phyloP scores from a whole-genome alignment of 345 rosid species.

The Abelmoschus esculentus region DNA sequence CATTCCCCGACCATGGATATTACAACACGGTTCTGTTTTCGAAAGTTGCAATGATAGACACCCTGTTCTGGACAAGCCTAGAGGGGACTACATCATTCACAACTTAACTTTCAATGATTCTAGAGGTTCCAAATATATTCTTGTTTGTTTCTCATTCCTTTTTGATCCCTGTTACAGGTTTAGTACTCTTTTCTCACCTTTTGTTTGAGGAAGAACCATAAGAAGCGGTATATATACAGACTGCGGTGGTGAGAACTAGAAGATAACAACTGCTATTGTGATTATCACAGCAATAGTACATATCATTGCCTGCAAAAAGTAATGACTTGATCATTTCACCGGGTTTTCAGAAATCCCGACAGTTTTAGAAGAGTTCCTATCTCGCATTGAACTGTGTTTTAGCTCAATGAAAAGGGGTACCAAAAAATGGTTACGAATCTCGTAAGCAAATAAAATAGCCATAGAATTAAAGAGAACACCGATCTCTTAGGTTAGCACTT shows the following conservation, averaged over 20 bases:
- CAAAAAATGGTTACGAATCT: neutral
- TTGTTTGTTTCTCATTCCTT: neutral
- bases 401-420: neutral
- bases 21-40: neutral
- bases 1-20: neutral
- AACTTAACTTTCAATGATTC: neutral
- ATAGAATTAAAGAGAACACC: neutral
- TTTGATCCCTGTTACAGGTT: neutral
- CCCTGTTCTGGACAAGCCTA: conserved; percentile 16
- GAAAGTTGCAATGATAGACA: neutral
- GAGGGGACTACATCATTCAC: neutral
- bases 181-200: conserved; percentile 3
- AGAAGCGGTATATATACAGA: neutral
- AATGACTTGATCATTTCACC: neutral
- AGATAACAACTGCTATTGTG: conserved; percentile 31
- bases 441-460: neutral
- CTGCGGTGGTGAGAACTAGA: conserved; percentile 23
- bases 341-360: neutral
- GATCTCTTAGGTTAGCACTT: conserved; percentile 23
- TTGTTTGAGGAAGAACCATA: neutral
- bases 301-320: conserved; percentile 64
- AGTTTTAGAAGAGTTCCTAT: neutral
- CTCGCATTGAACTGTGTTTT: neutral
- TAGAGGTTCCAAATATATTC: neutral
- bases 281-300: conserved; percentile 55